A percentile compares a stretch with the other conserved stretches of the same genome.
Conservation (phyloP, 345 rosid genomes). For the Zanthoxylum bungeanum region DNA sequence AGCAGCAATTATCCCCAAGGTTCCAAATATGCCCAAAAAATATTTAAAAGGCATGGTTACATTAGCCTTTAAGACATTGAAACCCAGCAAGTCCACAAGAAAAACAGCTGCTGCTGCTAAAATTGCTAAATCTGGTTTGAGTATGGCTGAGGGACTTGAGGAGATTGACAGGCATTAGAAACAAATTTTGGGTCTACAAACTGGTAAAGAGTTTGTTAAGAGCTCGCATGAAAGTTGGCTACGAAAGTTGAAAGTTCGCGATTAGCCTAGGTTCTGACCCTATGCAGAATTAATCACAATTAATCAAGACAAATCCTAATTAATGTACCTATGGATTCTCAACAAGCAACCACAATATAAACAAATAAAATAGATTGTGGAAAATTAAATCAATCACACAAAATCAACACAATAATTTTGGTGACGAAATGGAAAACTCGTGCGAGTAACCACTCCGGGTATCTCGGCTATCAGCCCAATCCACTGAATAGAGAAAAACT, state of each 20-base stretch:
- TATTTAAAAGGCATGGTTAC: slow-evolving; percentile 44
- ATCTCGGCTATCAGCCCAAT: too few species aligned
- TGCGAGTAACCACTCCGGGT: too few species aligned
- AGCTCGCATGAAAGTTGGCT: slow-evolving; percentile 69
- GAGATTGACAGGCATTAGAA: slow-evolving; percentile 83
- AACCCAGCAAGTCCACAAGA: slow-evolving; percentile 39
- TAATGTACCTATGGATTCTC: too few species aligned
- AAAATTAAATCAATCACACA: too few species aligned
- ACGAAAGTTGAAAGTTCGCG: slow-evolving; percentile 61
- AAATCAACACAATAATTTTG: too few species aligned
- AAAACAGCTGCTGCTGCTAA: neutral
- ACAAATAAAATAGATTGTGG: too few species aligned
- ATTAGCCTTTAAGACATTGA: slow-evolving; percentile 54
- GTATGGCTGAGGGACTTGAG: slow-evolving; percentile 52
- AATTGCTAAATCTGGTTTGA: slow-evolving; percentile 63
- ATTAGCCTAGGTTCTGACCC: too few species aligned
- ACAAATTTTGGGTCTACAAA: slow-evolving; percentile 66
- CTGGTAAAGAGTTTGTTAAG: slow-evolving; percentile 84
- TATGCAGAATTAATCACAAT: too few species aligned
- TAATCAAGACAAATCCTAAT: too few species aligned
- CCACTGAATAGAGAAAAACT: too few species aligned
- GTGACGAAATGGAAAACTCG: too few species aligned
- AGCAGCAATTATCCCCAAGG: slow-evolving; percentile 49
- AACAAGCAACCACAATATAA: too few species aligned
- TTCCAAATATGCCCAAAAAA: slow-evolving; percentile 55